These are phyloP conservation scores for Colletotrichum australisinense DNA, from an alignment of 2,329 filamentous ascomycete genomes.

Conservation along the genomic window DNA sequence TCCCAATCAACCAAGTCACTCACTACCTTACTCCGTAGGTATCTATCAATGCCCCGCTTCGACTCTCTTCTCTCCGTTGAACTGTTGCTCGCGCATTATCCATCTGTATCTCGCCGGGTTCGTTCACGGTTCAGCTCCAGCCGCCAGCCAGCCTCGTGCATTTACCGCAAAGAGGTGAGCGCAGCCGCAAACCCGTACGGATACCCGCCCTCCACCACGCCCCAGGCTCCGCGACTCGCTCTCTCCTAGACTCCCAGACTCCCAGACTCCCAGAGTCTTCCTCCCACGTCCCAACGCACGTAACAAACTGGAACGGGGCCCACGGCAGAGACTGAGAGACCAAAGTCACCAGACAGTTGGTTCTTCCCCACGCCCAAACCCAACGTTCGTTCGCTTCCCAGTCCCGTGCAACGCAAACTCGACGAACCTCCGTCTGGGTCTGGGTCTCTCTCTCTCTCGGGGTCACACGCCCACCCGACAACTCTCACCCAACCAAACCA, in stretches of 20 bases:
- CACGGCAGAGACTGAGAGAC: neutral
- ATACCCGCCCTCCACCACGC: neutral
- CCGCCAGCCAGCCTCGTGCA: constrained; percentile 22
- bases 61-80: too few relatives aligned
- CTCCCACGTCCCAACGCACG: neutral
- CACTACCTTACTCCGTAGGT: too few relatives aligned
- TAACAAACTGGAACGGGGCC: too few relatives aligned
- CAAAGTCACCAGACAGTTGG: neutral
- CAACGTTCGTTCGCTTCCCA: constrained; percentile 25
- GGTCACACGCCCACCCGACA: constrained; percentile 9
- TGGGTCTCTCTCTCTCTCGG: too few relatives aligned
- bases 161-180: constrained; percentile 12
- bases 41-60: constrained; percentile 5
- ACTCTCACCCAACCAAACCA: too few relatives aligned
- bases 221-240: too few relatives aligned
- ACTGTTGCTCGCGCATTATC: too few relatives aligned
- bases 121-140: constrained; percentile 20
- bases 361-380: constrained; percentile 26
- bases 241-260: too few relatives aligned
- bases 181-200: neutral
- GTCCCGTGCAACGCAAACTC: constrained; percentile 26
- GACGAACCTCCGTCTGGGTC: constrained; percentile 13
- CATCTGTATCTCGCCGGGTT: neutral
- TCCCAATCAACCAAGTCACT: neutral
- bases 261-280: too few relatives aligned